phyloP scores from a whole-genome alignment of 164 flowering plant genomes.

The Vitis amurensis region DNA sequence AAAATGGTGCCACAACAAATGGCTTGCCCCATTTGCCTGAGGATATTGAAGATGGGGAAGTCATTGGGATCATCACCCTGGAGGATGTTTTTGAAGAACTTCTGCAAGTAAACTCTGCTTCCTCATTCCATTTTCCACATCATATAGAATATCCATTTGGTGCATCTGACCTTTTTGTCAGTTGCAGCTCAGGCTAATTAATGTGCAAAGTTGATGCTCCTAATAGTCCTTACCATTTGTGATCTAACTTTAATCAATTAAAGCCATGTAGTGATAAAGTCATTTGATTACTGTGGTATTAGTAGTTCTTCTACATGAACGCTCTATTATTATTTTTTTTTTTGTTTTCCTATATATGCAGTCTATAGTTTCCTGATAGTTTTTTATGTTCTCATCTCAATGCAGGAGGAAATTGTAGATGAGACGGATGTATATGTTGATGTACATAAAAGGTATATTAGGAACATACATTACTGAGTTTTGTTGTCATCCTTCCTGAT shows the following conservation, averaged over 20 bases:
- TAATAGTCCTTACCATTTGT: too few species aligned
- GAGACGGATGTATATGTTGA: constrained; percentile 90
- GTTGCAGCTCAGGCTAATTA: too few species aligned
- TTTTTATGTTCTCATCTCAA: constrained; percentile 2
- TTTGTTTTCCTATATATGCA: background rate
- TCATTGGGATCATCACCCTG: constrained; percentile 91
- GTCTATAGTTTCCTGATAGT: background rate
- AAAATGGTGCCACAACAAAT: constrained; percentile 31
- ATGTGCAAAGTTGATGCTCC: too few species aligned
- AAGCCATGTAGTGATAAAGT: too few species aligned
- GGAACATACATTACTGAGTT: background rate
- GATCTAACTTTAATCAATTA: too few species aligned
- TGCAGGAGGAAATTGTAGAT: constrained; percentile 92
- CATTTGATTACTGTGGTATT: too few species aligned
- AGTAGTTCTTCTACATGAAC: too few species aligned
- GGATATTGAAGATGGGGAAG: constrained; percentile 88
- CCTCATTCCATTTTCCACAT: background rate
- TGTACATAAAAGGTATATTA: constrained; percentile 73
- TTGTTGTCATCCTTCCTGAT: too few species aligned
- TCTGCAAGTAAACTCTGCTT: constrained; percentile 58
- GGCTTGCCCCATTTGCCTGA: constrained; percentile 38
- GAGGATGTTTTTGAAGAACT: constrained; percentile 99
- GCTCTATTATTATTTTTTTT: background rate
- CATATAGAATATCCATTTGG: too few species aligned
- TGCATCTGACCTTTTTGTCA: too few species aligned